Base-by-base conservation (phyloP, 768 basidiomycete species). In the Lentinula edodes region DNA sequence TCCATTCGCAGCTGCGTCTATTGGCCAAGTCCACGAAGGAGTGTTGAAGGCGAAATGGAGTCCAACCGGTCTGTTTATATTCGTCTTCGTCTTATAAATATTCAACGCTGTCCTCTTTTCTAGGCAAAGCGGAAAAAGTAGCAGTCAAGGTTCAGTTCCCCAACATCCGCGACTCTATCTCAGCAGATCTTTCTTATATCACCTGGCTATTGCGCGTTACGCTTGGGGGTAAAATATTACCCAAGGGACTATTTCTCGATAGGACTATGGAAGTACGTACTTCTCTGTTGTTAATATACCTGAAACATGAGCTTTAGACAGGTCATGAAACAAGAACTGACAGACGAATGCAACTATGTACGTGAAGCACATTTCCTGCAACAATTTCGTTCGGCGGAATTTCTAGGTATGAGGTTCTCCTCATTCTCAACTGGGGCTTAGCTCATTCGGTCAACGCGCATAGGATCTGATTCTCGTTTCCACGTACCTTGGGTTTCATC, bases 131-230 rank as follows among this genome's bases (percentile, higher is more conserved):
- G 0, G 85, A 81, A 62, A 78, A 73, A 5, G 89, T 91, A 32
- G 91, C 91, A 0, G 85, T 91, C 5, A 98, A 99, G 72, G 82
- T 98, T 18, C 97, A 99, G 69, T 99, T 98, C 72, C 97, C 97
- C 0, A 91, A 93, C 66, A 91, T 99, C 52, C 85, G 80, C 8
- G 78, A 87, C 46, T 95, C 93, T 2, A 96, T 99, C 63, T 80
- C 85, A 60, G 93, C 88, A 48, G 97, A 99, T 70, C 72, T 98
- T 13, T 81, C 88, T 34, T 96, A 96, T 69, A 81, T 98, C 63
- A 89, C 88, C 63, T 72, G 94, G 64, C 75, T 98, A 10, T 76
- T 99, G 7, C 88, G 87, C 0, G 90, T 39, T 5, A 56, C 55
- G 6, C 32, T 51, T 18, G 58, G 91, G 0, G 90, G 93, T 4